A percentile compares a stretch with the other conserved stretches of the same genome.
Evolutionary conservation across 169 alveolate genomes (phyloP).

Genomic region (Blepharisma undulans): DNA sequence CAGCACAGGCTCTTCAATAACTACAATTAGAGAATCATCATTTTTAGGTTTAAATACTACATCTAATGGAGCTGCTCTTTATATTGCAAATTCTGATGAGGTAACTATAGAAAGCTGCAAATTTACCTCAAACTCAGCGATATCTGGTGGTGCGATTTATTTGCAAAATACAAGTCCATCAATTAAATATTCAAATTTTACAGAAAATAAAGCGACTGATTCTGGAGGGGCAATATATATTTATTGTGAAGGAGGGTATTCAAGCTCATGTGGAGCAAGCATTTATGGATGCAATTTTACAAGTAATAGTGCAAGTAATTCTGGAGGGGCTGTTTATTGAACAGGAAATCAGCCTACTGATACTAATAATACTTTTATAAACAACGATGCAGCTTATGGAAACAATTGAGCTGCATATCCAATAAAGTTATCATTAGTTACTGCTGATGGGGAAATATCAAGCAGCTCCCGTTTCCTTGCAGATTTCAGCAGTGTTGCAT

Average conservation of each 20-base stretch:
- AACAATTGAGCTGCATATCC: conserved; percentile 23
- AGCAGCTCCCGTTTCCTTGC: background rate
- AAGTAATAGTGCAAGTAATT: background rate
- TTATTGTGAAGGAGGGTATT: background rate
- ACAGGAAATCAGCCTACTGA: background rate
- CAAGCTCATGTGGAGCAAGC: background rate
- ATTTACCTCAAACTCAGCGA: background rate
- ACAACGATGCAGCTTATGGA: conserved; percentile 16
- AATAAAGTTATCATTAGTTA: background rate
- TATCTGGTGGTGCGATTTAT: conserved; percentile 3
- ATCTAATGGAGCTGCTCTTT: background rate
- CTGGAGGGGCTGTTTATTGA: conserved; percentile 9
- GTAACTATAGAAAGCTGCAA: background rate
- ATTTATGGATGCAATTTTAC: background rate
- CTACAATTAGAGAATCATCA: background rate
- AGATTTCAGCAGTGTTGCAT: background rate
- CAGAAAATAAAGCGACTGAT: background rate
- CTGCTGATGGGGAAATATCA: background rate
- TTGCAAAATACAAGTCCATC: background rate
- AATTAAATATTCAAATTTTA: background rate
- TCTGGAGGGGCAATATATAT: background rate
- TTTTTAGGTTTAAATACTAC: background rate
- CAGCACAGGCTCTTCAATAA: background rate
- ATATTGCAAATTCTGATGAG: background rate
- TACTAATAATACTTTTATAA: background rate